A percentile compares a stretch with the other conserved stretches of the same genome.
phyloP scores from a whole-genome alignment of 129 eudicot genomes.

The Deinandra increscens region DNA sequence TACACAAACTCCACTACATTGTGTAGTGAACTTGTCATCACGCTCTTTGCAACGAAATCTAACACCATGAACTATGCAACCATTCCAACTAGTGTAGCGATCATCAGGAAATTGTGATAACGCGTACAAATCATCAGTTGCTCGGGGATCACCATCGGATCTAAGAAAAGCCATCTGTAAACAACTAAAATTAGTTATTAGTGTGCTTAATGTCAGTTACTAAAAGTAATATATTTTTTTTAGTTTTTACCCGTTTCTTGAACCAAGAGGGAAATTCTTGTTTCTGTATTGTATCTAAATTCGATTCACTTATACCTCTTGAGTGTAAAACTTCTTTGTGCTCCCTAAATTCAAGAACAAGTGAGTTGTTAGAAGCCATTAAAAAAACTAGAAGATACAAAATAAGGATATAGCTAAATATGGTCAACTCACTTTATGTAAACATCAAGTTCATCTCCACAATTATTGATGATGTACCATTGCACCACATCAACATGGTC shows the following conservation, averaged over 20 bases:
- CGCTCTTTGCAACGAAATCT: slow-evolving; percentile 10
- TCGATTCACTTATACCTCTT: neutral
- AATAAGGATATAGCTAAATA: neutral
- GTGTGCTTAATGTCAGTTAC: neutral
- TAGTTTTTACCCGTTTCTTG: neutral
- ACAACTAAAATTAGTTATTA: neutral
- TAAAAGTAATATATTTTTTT: neutral
- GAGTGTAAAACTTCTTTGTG: neutral
- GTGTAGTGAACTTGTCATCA: slow-evolving; percentile 10
- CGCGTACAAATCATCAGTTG: slow-evolving; percentile 7
- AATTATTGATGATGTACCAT: slow-evolving; percentile 8
- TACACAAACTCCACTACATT: slow-evolving; percentile 15
- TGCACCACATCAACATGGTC: slow-evolving; percentile 8
- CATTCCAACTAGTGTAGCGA: slow-evolving; percentile 10
- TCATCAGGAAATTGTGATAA: slow-evolving; percentile 13
- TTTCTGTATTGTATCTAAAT: neutral
- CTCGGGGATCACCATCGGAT: neutral
- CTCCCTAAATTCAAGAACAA: neutral
- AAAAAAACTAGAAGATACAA: neutral
- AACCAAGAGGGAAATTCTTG: neutral
- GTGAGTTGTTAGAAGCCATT: neutral
- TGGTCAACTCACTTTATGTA: neutral
- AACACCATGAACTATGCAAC: slow-evolving; percentile 12
- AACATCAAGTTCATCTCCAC: neutral
- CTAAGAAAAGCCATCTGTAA: slow-evolving; percentile 10